Evolutionary conservation across 106 monocot genomes (phyloP).

Genomic region (Dendrobium officinale): DNA sequence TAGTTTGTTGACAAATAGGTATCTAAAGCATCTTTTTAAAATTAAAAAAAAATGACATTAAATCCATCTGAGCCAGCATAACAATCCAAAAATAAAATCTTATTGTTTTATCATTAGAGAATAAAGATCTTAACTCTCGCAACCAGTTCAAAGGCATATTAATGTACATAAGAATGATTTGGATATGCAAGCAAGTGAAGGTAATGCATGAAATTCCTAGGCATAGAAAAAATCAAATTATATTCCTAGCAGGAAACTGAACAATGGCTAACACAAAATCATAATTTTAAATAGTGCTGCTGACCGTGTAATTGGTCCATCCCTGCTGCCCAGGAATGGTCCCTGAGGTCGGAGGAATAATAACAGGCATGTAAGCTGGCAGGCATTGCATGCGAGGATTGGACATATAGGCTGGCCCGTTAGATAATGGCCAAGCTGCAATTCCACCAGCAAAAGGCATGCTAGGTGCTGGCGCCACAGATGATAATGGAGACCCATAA

Average conservation of each 20-base stretch:
- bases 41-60: neutral
- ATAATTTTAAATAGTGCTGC: slow-evolving; percentile 13
- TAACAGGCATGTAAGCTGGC: slow-evolving; percentile 42
- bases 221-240: neutral
- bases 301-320: slow-evolving; percentile 68
- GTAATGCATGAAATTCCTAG: neutral
- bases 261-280: neutral
- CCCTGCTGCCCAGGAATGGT: slow-evolving; percentile 44
- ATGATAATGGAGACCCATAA: slow-evolving; percentile 31
- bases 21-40: neutral
- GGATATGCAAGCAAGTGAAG: neutral
- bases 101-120: neutral
- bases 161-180: neutral
- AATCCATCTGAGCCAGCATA: neutral
- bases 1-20: neutral
- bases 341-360: slow-evolving; percentile 42
- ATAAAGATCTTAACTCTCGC: neutral
- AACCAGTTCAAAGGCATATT: neutral
- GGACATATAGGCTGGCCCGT: slow-evolving; percentile 31
- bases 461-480: slow-evolving; percentile 28
- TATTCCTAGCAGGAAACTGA: neutral
- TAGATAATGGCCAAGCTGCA: slow-evolving; percentile 40
- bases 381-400: slow-evolving; percentile 37
- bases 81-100: neutral
- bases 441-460: slow-evolving; percentile 43